phyloP scores from a whole-genome alignment of 78 protist species.

The Tieghemostelium lacteum region DNA sequence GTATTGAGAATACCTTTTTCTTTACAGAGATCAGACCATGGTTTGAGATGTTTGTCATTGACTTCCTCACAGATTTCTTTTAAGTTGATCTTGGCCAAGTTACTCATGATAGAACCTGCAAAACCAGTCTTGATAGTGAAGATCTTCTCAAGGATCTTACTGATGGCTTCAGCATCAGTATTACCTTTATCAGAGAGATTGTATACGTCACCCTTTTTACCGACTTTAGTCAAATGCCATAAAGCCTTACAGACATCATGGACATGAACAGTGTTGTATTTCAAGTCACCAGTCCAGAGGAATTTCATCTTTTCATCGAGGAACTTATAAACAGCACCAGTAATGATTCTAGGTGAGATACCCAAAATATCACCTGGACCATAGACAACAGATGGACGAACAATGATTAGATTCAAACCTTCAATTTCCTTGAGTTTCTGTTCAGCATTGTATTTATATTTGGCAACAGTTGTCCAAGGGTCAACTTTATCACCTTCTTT shows the following conservation, averaged over 20 bases:
- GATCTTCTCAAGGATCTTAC: constrained; percentile 82
- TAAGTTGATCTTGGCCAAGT: constrained; percentile 84
- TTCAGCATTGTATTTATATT: constrained; percentile 87
- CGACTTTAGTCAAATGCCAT: constrained; percentile 79
- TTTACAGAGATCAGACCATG: constrained; percentile 94
- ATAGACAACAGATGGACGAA: constrained; percentile 96
- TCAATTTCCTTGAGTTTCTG: constrained; percentile 42
- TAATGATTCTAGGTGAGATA: constrained; percentile 94
- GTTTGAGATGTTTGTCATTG: constrained; percentile 95
- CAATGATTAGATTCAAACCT: constrained; percentile 88
- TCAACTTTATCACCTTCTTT: constrained; percentile 83
- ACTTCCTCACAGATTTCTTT: constrained; percentile 74
- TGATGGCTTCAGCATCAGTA: constrained; percentile 88
- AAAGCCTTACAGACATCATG: constrained; percentile 93
- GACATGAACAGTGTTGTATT: constrained; percentile 96
- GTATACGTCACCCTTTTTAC: constrained; percentile 88
- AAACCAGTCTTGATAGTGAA: constrained; percentile 94
- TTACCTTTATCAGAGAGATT: constrained; percentile 93
- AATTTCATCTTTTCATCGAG: constrained; percentile 94
- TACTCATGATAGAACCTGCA: constrained; percentile 76
- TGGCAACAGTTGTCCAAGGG: constrained; percentile 93
- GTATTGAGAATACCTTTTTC: constrained; percentile 81
- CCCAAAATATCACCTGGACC: constrained; percentile 96
- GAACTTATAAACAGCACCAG: constrained; percentile 95
- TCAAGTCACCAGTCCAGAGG: constrained; percentile 91